A percentile compares a stretch with the other conserved stretches of the same genome.
phyloP scores from a whole-genome alignment of 345 rosid species.

The Schrenkiella parvula region DNA sequence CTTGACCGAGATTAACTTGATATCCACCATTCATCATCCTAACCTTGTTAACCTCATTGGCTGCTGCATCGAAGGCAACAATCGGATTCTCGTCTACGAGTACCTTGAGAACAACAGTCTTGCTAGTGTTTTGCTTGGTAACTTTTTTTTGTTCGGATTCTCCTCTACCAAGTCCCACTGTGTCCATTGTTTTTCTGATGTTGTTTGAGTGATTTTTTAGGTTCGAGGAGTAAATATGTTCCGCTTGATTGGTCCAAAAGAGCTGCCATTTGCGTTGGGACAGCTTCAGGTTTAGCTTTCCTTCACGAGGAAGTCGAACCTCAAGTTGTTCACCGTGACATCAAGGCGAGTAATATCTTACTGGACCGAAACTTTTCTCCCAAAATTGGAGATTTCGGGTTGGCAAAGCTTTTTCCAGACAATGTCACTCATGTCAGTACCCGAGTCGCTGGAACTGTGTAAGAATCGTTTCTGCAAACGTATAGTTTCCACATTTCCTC shows the following conservation, averaged over 20 bases:
- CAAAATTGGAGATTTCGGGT: constrained; percentile 92
- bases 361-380: constrained; percentile 75
- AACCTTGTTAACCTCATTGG: constrained; percentile 88
- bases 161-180: not conserved
- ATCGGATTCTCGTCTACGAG: constrained; percentile 81
- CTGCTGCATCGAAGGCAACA: constrained; percentile 61
- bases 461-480: constrained; percentile 25
- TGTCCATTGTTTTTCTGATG: not conserved
- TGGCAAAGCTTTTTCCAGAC: constrained; percentile 97
- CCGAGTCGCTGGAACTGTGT: constrained; percentile 95
- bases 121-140: constrained; percentile 63
- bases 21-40: constrained; percentile 69
- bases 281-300: constrained; percentile 76
- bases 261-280: constrained; percentile 76
- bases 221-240: constrained; percentile 41
- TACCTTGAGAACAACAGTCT: constrained; percentile 82
- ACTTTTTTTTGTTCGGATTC: not conserved
- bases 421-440: constrained; percentile 93
- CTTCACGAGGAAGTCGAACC: constrained; percentile 88
- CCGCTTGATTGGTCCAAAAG: constrained; percentile 70
- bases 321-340: constrained; percentile 89
- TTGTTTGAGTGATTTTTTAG: constrained; percentile 29
- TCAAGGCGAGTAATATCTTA: constrained; percentile 92
- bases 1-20: constrained; percentile 65
- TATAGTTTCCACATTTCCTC: not conserved